Conservation (phyloP, 176 grass and related monocot genomes). For the Cymbopogon citratus region DNA sequence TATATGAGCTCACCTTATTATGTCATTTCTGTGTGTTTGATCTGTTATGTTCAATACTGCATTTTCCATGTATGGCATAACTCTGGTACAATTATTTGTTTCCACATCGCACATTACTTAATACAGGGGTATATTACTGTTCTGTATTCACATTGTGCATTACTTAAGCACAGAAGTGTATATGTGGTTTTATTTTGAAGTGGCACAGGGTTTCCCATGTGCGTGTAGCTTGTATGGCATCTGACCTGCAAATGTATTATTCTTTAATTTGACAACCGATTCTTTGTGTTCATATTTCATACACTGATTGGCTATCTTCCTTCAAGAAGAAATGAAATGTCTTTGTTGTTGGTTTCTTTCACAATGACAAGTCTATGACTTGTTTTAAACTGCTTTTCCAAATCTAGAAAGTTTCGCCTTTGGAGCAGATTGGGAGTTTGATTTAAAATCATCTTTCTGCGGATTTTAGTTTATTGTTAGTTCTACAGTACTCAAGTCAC, state of each 20-base stretch:
- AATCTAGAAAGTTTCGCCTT: not conserved
- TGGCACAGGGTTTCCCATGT: not conserved
- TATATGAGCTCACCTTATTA: not conserved
- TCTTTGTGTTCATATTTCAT: not conserved
- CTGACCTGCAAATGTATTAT: not conserved
- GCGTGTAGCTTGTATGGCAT: not conserved
- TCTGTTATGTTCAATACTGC: not conserved
- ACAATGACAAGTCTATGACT: not conserved
- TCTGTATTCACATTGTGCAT: not conserved
- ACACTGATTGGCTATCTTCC: not conserved
- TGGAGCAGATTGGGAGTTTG: not conserved
- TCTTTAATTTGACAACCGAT: not conserved
- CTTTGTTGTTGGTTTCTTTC: constrained; percentile 12
- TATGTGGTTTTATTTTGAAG: constrained; percentile 4
- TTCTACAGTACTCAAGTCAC: not conserved
- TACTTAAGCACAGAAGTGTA: not conserved
- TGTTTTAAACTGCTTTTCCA: not conserved
- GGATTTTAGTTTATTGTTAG: constrained; percentile 3
- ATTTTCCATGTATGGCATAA: not conserved
- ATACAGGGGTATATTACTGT: not conserved
- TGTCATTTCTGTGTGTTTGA: not conserved
- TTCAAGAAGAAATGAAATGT: not conserved
- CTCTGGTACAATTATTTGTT: not conserved
- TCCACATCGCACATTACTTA: not conserved
- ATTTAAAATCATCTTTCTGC: not conserved